Evolutionary conservation across 345 rosid species (phyloP), one percentile per base, ranked within the genome.

Genomic region (Nasturtium officinale): DNA sequence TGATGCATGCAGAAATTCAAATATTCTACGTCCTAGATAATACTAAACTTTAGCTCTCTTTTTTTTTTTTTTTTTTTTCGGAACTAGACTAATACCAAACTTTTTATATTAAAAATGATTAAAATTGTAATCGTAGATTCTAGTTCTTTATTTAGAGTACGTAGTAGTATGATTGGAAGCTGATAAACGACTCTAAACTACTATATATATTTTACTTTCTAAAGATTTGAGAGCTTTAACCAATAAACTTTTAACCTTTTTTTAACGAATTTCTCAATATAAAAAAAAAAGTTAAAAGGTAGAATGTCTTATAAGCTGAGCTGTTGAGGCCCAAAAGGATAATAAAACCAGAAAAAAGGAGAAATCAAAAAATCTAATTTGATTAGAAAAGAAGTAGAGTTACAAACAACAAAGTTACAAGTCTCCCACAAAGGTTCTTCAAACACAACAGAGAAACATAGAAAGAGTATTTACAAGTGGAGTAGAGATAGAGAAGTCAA

Each of bases 391-490:
- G 23, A 46, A 26, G 70, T 76, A 42, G 28, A 33, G 66, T 69
- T 63, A 54, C 56, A 65, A 25, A 65, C 53, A 75, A 69, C 65
- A 63, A 69, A 63, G 37, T 42, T 51, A 13, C 37, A 60, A 16
- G 69, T 75, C 54, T 66, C 67, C 25, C 30, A 67, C 32, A 66
- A 40, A 52, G 32, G 45, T 45, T 61, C 42, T 28, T 58, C 37
- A 47, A 33, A 63, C 71, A 76, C 42, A 69, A 67, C 51, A 62
- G 55, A 33, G 51, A 51, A 6, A n/a, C 37, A 42, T 3, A 35
- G n/a, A 60, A 5, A 30, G 30, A 15, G 50, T 71, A 71, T 71
- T 38, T 65, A 71, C 80, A 77, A 65, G 55, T 25, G 55, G 65
- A 50, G 48, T 45, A 15, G 9, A 56, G 11, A 16, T 40, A 50